Evolutionary conservation across 1,139 yeast genomes (phyloP).

Genomic region (Scheffersomyces quercinus): DNA sequence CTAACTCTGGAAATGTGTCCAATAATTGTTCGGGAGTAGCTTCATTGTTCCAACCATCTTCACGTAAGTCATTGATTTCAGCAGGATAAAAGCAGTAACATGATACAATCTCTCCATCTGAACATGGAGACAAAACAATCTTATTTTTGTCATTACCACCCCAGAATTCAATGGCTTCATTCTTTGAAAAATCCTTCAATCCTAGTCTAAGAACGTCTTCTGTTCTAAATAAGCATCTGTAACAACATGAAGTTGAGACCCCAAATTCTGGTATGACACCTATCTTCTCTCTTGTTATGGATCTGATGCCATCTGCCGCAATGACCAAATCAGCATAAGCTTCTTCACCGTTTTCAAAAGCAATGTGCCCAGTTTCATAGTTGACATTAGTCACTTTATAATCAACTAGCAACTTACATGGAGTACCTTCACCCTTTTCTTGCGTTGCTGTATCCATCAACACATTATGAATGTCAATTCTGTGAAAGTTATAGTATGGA

Average conservation of each 20-base stretch:
- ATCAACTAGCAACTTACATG: constrained; percentile 15
- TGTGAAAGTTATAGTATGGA: constrained; percentile 21
- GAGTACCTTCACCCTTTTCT: constrained; percentile 13
- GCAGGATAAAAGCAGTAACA: constrained; percentile 27
- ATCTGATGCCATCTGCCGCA: constrained; percentile 22
- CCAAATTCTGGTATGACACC: constrained; percentile 16
- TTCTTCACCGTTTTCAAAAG: constrained; percentile 17
- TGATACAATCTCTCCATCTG: constrained; percentile 23
- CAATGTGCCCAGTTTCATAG: constrained; percentile 12
- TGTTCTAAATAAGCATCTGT: constrained; percentile 25
- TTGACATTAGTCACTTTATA: constrained; percentile 17
- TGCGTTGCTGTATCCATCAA: constrained; percentile 16
- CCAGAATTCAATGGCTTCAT: constrained; percentile 31
- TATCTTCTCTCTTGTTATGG: constrained; percentile 16
- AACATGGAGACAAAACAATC: constrained; percentile 28
- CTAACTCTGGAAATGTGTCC: constrained; percentile 18
- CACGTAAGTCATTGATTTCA: constrained; percentile 7
- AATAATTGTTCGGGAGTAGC: constrained; percentile 20
- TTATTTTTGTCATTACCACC: constrained; percentile 23
- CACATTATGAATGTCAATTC: constrained; percentile 22
- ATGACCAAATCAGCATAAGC: constrained; percentile 16
- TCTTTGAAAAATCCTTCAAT: constrained; percentile 30
- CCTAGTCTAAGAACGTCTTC: constrained; percentile 14
- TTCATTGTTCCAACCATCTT: constrained; percentile 23
- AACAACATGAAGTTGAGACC: constrained; percentile 18